Percentiles rank a stretch among this genome's conserved stretches.
phyloP scores from a whole-genome alignment of 352 stramenopile genomes.

The Pythium volutum region DNA sequence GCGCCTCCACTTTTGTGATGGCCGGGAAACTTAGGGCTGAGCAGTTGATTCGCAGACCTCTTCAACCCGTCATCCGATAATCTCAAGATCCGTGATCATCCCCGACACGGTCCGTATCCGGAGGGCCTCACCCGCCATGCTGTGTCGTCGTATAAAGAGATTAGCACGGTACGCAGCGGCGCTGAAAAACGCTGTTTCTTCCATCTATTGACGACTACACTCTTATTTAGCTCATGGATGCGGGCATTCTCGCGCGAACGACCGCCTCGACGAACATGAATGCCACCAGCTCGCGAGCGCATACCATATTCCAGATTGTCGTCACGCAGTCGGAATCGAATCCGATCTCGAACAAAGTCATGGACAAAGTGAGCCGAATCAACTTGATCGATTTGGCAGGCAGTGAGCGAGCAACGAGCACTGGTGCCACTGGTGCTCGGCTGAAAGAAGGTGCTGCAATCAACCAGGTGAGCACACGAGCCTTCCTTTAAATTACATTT shows the following conservation, averaged over 20 bases:
- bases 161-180: slow-evolving; percentile 45
- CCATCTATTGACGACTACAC: neutral
- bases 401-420: slow-evolving; percentile 87
- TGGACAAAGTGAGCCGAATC: slow-evolving; percentile 84
- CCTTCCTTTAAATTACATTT: neutral
- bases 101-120: slow-evolving; percentile 79
- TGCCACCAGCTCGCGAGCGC: slow-evolving; percentile 74
- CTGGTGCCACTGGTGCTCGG: slow-evolving; percentile 78
- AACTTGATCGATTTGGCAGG: slow-evolving; percentile 93
- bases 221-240: slow-evolving; percentile 69
- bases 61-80: slow-evolving; percentile 84
- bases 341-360: slow-evolving; percentile 60
- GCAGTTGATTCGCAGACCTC: slow-evolving; percentile 43
- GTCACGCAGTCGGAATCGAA: slow-evolving; percentile 79
- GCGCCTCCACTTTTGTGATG: neutral
- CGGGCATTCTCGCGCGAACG: slow-evolving; percentile 76
- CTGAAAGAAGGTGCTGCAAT: slow-evolving; percentile 94
- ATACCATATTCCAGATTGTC: slow-evolving; percentile 86
- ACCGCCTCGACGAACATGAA: slow-evolving; percentile 88
- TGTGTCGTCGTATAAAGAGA: slow-evolving; percentile 81
- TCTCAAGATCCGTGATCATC: slow-evolving; percentile 87
- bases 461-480: slow-evolving; percentile 63
- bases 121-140: slow-evolving; percentile 76
- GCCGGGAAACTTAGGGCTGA: neutral
- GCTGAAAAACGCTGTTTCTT: neutral